Evolutionary conservation across 2,329 filamentous ascomycete genomes (phyloP).

Genomic region (Lachnellula cervina): DNA sequence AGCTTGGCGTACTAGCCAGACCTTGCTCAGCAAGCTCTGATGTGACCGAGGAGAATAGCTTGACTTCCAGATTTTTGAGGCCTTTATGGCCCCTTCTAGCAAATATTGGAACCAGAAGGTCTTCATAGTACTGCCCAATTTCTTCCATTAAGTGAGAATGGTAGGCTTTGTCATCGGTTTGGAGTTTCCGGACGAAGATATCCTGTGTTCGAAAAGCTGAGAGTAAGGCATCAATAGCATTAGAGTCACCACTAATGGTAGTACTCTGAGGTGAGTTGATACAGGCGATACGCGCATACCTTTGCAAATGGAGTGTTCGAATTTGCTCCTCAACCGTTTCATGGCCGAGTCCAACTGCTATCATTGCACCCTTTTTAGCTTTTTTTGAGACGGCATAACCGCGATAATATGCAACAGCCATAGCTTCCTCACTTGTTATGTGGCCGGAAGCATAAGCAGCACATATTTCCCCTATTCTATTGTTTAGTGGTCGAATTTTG

Average conservation of each 20-base stretch:
- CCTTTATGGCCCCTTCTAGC: neutral
- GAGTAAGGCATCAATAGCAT: slow-evolving; percentile 7
- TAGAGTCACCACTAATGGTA: slow-evolving; percentile 21
- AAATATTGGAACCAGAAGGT: neutral
- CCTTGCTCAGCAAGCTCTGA: neutral
- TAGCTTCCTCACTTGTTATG: slow-evolving; percentile 30
- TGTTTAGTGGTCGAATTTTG: neutral
- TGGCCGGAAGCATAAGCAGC: slow-evolving; percentile 39
- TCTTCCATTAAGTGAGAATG: slow-evolving; percentile 9
- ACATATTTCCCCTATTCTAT: slow-evolving; percentile 39
- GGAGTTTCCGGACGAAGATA: slow-evolving; percentile 12
- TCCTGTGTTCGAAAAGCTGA: slow-evolving; percentile 7
- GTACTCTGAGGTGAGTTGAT: slow-evolving; percentile 23
- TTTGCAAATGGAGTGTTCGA: neutral
- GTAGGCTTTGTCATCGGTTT: slow-evolving; percentile 11
- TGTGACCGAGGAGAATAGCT: slow-evolving; percentile 9
- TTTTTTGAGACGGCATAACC: slow-evolving; percentile 5
- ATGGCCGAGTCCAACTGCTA: slow-evolving; percentile 15
- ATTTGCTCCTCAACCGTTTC: slow-evolving; percentile 3
- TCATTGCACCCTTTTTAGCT: slow-evolving; percentile 24
- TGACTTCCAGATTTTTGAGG: neutral
- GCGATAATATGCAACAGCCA: slow-evolving; percentile 42
- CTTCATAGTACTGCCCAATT: slow-evolving; percentile 6
- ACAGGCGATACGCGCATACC: slow-evolving; percentile 24
- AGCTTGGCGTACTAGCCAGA: neutral